These are phyloP conservation scores for Beauveria rudraprayagi DNA, from an alignment of 2,329 filamentous ascomycete genomes.

Conservation along the genomic window DNA sequence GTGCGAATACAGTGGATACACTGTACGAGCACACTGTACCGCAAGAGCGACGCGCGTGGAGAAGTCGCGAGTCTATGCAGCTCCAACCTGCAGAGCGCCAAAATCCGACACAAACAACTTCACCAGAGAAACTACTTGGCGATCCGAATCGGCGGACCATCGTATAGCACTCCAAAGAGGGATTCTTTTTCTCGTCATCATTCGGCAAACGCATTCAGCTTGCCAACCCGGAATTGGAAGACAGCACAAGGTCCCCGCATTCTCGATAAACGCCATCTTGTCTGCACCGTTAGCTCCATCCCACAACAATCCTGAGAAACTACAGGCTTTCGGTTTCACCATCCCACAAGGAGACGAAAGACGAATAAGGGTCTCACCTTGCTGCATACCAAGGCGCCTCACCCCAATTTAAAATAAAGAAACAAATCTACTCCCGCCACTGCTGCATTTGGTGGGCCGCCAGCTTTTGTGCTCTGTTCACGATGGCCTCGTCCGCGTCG, in stretches of 20 bases:
- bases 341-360: background rate
- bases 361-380: background rate
- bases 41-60: background rate
- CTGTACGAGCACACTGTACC: background rate
- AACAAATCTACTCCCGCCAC: conserved; percentile 3
- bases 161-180: background rate
- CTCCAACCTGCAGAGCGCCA: background rate
- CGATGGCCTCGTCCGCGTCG: conserved; percentile 23
- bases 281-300: background rate
- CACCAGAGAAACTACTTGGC: background rate
- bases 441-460: conserved; percentile 7
- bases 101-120: background rate
- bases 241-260: background rate
- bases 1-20: background rate
- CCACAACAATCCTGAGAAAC: background rate
- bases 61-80: background rate
- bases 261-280: background rate
- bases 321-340: background rate
- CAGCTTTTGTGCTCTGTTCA: conserved; percentile 6
- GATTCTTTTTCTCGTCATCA: background rate
- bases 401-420: background rate
- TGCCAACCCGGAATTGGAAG: background rate
- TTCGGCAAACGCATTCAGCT: background rate
- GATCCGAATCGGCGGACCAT: background rate
- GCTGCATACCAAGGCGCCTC: background rate